Evolutionary conservation across 768 basidiomycete genomes (phyloP), one percentile per base, ranked within the genome.

Genomic region (Boletus sensibilis): DNA sequence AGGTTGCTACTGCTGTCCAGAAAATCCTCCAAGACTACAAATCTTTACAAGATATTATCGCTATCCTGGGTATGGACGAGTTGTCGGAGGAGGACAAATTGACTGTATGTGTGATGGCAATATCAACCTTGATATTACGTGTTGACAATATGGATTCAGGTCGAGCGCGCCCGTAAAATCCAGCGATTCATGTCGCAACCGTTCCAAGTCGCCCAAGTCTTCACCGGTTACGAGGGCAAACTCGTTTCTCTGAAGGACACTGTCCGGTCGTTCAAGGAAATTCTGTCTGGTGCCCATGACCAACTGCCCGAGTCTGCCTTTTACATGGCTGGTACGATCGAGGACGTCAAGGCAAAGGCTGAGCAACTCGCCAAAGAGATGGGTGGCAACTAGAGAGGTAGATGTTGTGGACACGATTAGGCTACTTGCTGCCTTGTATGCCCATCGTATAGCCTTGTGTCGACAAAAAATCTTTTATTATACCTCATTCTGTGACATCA

Each of bases 171-270:
- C 61, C 92, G 94, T 75, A 97, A 97, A 82, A 94, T 98, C 70
- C 94, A 93, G 75, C 90, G 94, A 81, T 98, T 98, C 92, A 98
- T 99, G 97, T 98, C 94, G 65, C 95, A 99, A 79, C 97, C 97
- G 61, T 99, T 99, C 94, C 91, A 92, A 74, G 96, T 98, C 74
- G 97, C 95, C 55, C 94, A 98, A 81, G 94, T 97, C 76, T 98
- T 98, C 86, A 98, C 96, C 71, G 96, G 96, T 82, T 95, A 92
- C 70, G 95, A 97, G 82, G 97, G 96, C 72, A 92, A 90, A 75
- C 92, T 98, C 59, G 96, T 99, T 35, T 81, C 95, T 14, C 80
- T 99, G 63, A 98, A 98, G 82, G 95, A 98, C 73, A 95, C 93
- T 59, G 75, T 95, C 69, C 90, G 91, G 66, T 95, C 96, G 40